These are phyloP conservation scores for Pseudopyrenochaeta lycopersici DNA, from an alignment of 2,329 filamentous ascomycete species.

Conservation along the genomic window DNA sequence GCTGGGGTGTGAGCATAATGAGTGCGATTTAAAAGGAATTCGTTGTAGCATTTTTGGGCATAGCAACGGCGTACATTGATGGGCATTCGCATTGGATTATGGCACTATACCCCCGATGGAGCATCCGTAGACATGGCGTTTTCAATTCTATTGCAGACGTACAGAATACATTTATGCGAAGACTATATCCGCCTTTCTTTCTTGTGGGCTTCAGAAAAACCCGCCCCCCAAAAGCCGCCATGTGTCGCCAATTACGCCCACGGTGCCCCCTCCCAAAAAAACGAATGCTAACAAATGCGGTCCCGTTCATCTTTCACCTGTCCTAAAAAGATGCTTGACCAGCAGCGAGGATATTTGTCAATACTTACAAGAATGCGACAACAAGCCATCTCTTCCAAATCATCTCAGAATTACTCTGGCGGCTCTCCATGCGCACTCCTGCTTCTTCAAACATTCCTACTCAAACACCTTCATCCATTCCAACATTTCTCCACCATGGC, in stretches of 20 bases:
- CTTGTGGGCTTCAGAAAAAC: neutral
- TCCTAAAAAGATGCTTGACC: neutral
- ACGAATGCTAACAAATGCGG: neutral
- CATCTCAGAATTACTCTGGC: too few species aligned
- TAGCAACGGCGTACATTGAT: neutral
- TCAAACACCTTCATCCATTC: conserved; percentile 59
- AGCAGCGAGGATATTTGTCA: neutral
- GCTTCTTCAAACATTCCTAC: neutral
- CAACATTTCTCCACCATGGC: conserved; percentile 60
- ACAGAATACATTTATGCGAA: conserved; percentile 1
- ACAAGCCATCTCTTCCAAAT: neutral
- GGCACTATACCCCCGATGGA: conserved; percentile 14
- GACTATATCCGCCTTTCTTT: neutral
- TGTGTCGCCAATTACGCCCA: too few species aligned
- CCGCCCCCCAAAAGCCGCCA: too few species aligned
- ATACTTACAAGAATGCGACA: neutral
- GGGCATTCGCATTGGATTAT: conserved; percentile 2
- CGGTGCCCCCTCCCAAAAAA: neutral
- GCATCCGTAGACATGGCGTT: neutral
- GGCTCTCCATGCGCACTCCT: too few species aligned
- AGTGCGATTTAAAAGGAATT: neutral
- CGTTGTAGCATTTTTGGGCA: neutral
- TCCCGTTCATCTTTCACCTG: too few species aligned
- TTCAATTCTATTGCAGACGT: neutral
- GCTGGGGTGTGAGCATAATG: neutral